Evolutionary conservation across 176 grass and related monocot genomes (phyloP).

Genomic region (Secale cereale): DNA sequence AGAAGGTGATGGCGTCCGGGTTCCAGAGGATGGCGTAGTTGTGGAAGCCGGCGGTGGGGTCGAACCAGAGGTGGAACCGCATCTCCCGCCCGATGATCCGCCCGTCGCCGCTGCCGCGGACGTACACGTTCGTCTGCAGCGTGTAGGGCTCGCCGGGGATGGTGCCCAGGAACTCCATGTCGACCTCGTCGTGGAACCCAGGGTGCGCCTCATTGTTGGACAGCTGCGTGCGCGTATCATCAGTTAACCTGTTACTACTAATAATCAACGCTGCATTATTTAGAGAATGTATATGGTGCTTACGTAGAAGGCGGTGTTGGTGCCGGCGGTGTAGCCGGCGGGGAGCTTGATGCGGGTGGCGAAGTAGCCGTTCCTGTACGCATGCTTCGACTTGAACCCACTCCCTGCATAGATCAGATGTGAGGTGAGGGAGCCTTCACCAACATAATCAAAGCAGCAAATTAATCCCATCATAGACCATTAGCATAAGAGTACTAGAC

Average conservation of each 20-base stretch:
- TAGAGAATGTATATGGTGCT: background rate
- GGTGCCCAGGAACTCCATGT: slow-evolving; percentile 80
- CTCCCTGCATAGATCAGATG: slow-evolving; percentile 37
- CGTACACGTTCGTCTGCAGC: slow-evolving; percentile 89
- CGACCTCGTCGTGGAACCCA: slow-evolving; percentile 72
- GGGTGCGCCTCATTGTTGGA: slow-evolving; percentile 70
- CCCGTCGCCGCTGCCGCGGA: slow-evolving; percentile 77
- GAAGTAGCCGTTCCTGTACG: slow-evolving; percentile 85
- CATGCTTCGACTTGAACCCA: slow-evolving; percentile 70
- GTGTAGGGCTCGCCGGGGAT: slow-evolving; percentile 75
- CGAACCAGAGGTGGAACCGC: slow-evolving; percentile 90
- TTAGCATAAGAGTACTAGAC: background rate
- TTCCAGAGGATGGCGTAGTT: slow-evolving; percentile 81
- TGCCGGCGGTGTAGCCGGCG: slow-evolving; percentile 86
- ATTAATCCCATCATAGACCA: background rate
- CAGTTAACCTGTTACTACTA: slow-evolving; percentile 35
- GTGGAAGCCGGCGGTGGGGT: slow-evolving; percentile 62
- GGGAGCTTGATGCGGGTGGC: slow-evolving; percentile 70
- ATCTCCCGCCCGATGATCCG: slow-evolving; percentile 78
- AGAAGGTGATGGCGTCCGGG: slow-evolving; percentile 83
- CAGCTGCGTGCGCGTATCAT: slow-evolving; percentile 32
- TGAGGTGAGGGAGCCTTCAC: background rate
- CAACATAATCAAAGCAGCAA: background rate
- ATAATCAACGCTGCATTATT: background rate
- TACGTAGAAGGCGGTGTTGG: slow-evolving; percentile 87